These are phyloP conservation scores for Fennellomyces sp. DNA, from an alignment of 371 early-diverging fungal species.

Conservation along the genomic window DNA sequence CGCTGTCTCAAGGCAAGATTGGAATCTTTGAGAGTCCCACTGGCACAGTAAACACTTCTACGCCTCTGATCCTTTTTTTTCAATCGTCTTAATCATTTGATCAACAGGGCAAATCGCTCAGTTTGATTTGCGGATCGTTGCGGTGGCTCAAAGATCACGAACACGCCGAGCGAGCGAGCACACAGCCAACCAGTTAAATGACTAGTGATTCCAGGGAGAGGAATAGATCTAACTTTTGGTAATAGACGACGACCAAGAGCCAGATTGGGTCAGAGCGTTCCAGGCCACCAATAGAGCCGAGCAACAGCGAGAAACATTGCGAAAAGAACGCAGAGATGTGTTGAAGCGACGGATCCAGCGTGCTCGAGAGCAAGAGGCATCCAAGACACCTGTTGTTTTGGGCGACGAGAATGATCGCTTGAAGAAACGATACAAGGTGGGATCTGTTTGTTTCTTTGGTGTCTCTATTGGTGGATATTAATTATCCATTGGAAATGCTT, in stretches of 20 bases:
- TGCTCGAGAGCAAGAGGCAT: slow-evolving; percentile 21
- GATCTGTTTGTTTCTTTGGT: no score
- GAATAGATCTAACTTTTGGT: not conserved
- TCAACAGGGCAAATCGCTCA: slow-evolving; percentile 82
- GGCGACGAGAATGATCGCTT: not conserved
- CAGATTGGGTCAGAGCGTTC: slow-evolving; percentile 48
- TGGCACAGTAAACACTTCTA: slow-evolving; percentile 70
- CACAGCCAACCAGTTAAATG: slow-evolving; percentile 1
- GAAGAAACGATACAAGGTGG: slow-evolving; percentile 2
- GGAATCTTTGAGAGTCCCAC: slow-evolving; percentile 92
- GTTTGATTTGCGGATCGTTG: slow-evolving; percentile 83
- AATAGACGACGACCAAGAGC: slow-evolving; percentile 28
- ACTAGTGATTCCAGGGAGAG: not conserved
- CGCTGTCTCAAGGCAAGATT: slow-evolving; percentile 69
- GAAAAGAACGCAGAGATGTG: slow-evolving; percentile 21
- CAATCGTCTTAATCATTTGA: not conserved
- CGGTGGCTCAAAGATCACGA: slow-evolving; percentile 77
- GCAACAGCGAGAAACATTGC: slow-evolving; percentile 10
- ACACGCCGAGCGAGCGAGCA: slow-evolving; percentile 6
- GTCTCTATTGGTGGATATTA: not conserved
- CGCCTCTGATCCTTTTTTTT: not conserved
- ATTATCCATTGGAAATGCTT: not conserved
- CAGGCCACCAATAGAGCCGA: slow-evolving; percentile 15
- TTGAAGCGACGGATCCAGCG: slow-evolving; percentile 33
- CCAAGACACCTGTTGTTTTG: not conserved